Evolutionary conservation across 1,139 yeast species (phyloP).

Genomic region (Protomyces lactucae-debilis): DNA sequence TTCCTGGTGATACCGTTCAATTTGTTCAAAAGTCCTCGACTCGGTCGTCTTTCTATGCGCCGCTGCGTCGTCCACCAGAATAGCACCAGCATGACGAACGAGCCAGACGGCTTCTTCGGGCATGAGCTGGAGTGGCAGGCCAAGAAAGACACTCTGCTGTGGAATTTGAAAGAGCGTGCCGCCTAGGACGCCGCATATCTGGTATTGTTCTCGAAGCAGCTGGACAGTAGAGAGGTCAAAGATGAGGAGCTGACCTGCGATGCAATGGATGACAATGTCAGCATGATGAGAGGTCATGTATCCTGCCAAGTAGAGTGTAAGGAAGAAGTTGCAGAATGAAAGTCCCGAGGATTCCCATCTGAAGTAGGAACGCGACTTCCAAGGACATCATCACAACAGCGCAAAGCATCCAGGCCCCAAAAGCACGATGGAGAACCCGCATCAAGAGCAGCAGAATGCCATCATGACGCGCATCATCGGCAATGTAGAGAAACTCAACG

Average conservation of each 20-base stretch:
- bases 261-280: constrained; percentile 1
- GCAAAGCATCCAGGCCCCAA: neutral
- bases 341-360: neutral
- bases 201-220: constrained; percentile 49
- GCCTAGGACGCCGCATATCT: constrained; percentile 65
- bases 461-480: constrained; percentile 68
- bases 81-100: constrained; percentile 43
- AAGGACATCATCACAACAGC: neutral
- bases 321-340: neutral
- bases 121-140: constrained; percentile 71
- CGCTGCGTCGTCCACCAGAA: constrained; percentile 38
- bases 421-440: constrained; percentile 65
- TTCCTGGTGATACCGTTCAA: neutral
- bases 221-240: constrained; percentile 38
- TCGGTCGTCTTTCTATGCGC: constrained; percentile 36
- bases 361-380: neutral
- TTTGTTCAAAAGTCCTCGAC: neutral
- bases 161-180: constrained; percentile 87
- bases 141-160: constrained; percentile 81
- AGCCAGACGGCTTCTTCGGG: constrained; percentile 72
- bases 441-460: constrained; percentile 78
- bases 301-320: neutral
- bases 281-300: neutral
- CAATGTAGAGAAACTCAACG: constrained; percentile 69
- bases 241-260: constrained; percentile 3